These are phyloP conservation scores for Acacia concinna DNA, from an alignment of 331 rosid genomes.

Conservation along the genomic window DNA sequence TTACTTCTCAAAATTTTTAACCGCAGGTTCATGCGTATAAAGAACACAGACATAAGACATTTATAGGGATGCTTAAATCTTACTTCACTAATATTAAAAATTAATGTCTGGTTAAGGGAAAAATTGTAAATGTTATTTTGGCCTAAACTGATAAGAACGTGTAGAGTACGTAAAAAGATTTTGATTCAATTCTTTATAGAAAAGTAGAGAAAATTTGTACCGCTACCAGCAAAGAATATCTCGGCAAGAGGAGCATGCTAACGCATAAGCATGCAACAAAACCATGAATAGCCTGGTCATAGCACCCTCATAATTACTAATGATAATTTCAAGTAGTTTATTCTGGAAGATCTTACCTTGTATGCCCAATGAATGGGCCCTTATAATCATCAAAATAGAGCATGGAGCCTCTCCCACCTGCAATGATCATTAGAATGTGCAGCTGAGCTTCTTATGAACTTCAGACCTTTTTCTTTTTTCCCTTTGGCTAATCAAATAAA, in stretches of 20 bases:
- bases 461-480: background rate
- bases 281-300: slow-evolving; percentile 14
- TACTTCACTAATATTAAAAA: background rate
- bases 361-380: slow-evolving; percentile 17
- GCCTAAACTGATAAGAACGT: background rate
- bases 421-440: slow-evolving; percentile 57
- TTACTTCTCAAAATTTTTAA: background rate
- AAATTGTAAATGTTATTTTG: background rate
- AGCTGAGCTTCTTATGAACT: slow-evolving; percentile 36
- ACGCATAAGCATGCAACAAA: slow-evolving; percentile 22
- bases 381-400: slow-evolving; percentile 14
- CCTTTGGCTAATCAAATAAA: slow-evolving; percentile 25
- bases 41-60: background rate
- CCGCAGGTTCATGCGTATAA: background rate
- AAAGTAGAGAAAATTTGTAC: background rate
- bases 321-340: slow-evolving; percentile 20
- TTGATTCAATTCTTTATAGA: background rate
- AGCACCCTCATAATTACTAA: slow-evolving; percentile 12
- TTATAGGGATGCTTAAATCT: background rate
- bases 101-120: background rate
- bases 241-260: slow-evolving; percentile 3
- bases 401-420: slow-evolving; percentile 47
- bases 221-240: background rate
- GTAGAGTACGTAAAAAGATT: background rate
- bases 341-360: slow-evolving; percentile 4